Percentiles rank a stretch among this genome's conserved stretches.
These are phyloP conservation scores for Durotheca rogersii DNA, from an alignment of 495 filamentous ascomycete genomes.

Conservation along the genomic window DNA sequence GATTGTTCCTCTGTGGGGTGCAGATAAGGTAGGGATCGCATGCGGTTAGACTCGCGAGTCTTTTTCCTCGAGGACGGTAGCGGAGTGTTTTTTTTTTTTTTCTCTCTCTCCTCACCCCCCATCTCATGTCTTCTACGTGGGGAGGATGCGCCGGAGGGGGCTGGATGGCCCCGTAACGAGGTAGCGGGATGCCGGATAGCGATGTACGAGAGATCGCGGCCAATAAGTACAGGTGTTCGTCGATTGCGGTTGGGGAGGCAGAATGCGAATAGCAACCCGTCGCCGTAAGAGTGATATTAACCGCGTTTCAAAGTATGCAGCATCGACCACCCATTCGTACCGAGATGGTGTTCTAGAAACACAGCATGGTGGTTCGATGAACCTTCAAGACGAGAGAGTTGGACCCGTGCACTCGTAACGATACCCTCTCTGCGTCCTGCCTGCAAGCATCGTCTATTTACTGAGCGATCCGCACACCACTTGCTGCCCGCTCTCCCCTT, in stretches of 20 bases:
- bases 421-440: no score
- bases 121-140: no score
- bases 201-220: neutral
- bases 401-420: no score
- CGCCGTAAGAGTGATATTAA: slow-evolving; percentile 12
- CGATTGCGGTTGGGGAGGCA: neutral
- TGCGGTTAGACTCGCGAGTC: no score
- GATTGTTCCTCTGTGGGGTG: slow-evolving; percentile 31
- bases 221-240: neutral
- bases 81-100: no score
- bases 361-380: slow-evolving; percentile 3
- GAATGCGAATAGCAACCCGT: slow-evolving; percentile 2
- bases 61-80: no score
- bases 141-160: no score
- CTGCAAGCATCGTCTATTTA: neutral
- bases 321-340: slow-evolving; percentile 11
- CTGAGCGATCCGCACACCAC: no score
- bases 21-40: slow-evolving; percentile 18
- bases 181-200: no score
- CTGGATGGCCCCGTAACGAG: no score
- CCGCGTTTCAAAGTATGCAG: slow-evolving; percentile 30
- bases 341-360: slow-evolving; percentile 30
- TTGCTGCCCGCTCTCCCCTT: no score
- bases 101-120: no score
- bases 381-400: neutral